Base-by-base conservation (phyloP, 2,329 filamentous ascomycete species). In the Fusarium setosum region DNA sequence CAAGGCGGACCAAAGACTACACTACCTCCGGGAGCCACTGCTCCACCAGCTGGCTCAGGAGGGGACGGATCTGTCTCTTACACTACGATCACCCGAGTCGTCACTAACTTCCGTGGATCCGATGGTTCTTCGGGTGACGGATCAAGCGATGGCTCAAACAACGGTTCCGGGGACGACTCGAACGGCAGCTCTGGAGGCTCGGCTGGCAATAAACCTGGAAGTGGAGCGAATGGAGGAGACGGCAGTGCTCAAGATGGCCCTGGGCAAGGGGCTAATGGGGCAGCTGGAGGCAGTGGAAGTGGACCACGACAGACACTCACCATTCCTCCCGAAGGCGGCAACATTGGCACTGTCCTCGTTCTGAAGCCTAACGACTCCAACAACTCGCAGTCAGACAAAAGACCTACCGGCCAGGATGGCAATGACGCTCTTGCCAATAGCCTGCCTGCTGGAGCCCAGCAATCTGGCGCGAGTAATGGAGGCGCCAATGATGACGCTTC, bases 301-400 rank as follows among this genome's bases (percentile, higher is more conserved):
- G 63, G 29, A 3, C 41, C 42, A 10, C 44, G 49, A 29, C n/a
- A 68, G 15, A 65, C 56, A 0, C 20, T 67, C 3, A 67, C 64
- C 0, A 52, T 67, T 1, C 65, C 65, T 2, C 61, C 65, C 0
- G 61, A 68, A 12, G 61, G 47, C 0, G 64, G 61, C 1, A 62
- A 59, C 6, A 48, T 44, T 2, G 65, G 65, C 2, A 67, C 64
- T 4, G 61, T 68, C 1, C 29, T 67, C 31, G 41, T 68, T 3
- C 6, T 67, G 11, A 65, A 40, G 1, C 56, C 56, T 1, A 48
- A 50, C 0, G 17, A 18, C 3, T 15, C 31, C 6, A 37, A 13
- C 7, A 31, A 54, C 2, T 13, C 17, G 7, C 29, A 51, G 11
- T 44, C 51, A 8, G 21, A 35, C 2, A 15, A 34, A 7, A 26